phyloP scores from a whole-genome alignment of 805 yeast species.

The Brettanomyces anomalus region DNA sequence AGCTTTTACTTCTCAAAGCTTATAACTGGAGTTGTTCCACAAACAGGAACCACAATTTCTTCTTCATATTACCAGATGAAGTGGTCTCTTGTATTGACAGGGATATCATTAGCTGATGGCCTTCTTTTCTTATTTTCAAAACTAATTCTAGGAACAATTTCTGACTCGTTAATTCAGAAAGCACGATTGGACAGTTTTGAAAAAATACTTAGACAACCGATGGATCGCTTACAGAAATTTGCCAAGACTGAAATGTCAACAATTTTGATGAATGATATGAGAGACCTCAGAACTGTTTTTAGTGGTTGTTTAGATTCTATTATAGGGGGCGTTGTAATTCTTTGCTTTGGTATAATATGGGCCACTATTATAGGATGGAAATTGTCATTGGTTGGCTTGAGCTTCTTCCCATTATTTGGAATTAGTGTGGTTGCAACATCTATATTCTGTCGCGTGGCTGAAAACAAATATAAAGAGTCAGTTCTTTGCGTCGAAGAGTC shows the following conservation, averaged over 20 bases:
- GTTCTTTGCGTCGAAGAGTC: conserved; percentile 47
- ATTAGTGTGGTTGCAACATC: conserved; percentile 24
- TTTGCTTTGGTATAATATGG: conserved; percentile 65
- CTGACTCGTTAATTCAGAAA: conserved; percentile 59
- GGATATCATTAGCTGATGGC: conserved; percentile 59
- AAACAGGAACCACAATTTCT: conserved; percentile 20
- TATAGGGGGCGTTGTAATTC: conserved; percentile 43
- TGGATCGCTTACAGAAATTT: conserved; percentile 41
- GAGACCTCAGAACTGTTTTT: conserved; percentile 63
- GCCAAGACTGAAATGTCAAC: conserved; percentile 51
- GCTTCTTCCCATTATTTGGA: conserved; percentile 65
- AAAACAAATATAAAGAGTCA: conserved; percentile 47
- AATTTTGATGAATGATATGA: conserved; percentile 67
- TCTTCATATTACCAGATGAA: conserved; percentile 27
- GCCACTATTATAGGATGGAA: conserved; percentile 78
- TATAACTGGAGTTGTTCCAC: conserved; percentile 52
- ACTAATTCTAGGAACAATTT: conserved; percentile 41
- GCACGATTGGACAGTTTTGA: conserved; percentile 43
- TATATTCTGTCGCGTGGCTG: conserved; percentile 33
- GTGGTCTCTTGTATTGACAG: conserved; percentile 65
- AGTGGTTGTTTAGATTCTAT: conserved; percentile 52
- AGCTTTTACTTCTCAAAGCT: conserved; percentile 70
- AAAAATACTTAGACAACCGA: conserved; percentile 40
- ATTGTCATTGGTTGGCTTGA: conserved; percentile 69
- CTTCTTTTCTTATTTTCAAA: conserved; percentile 41